Base-by-base conservation (phyloP, 495 filamentous ascomycete species). In the Neurospora sp. region DNA sequence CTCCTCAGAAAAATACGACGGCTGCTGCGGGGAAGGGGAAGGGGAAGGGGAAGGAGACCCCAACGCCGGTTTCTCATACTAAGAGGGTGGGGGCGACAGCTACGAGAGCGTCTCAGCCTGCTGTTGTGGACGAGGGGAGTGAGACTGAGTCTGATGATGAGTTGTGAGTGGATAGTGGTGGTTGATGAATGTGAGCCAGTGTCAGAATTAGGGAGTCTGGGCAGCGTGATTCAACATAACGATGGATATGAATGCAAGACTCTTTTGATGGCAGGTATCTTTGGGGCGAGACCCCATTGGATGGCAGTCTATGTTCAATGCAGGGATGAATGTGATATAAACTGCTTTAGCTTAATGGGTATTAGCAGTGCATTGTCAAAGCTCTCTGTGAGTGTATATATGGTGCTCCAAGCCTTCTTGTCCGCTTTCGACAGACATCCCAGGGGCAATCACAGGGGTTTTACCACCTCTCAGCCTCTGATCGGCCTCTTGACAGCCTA, bases 81-180 rank as follows among this genome's bases (percentile, higher is more conserved):
- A 19, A 77, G 77, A 15, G 74, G 54, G 45, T 62, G 79, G 59
- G 59, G 70, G n/a, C 70, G 83, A 31, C 81, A 71, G 34, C 73
- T 45, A 45, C 71, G 59, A n/a, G 62, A 54, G 77, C 77, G 43
- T 48, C 74, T 15, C 71, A 78, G 11, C 71, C 78, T 31, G 34
- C 74, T 38, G 71, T 38, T 70, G 72, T 79, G 43, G 75, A 70
- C 15, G 80, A 80, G 5, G 82, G 78, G 11, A 80, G 80, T 34
- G 84, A 86, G 70, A 86, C 83, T 1, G 81, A 83, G 34, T 83
- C 81, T 7, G 83, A 84, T 69, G 81, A 85, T 69, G 84, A 86
- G 71, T 69, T 85, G 48, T 86, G 72, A 83, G 37, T 5, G 38
- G 37, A 38, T 9, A 34, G 31, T 34, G 37, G 37, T 38, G 7